Evolutionary conservation across 2,329 filamentous ascomycete species (phyloP).

Genomic region (Rugonectria rugulosa): DNA sequence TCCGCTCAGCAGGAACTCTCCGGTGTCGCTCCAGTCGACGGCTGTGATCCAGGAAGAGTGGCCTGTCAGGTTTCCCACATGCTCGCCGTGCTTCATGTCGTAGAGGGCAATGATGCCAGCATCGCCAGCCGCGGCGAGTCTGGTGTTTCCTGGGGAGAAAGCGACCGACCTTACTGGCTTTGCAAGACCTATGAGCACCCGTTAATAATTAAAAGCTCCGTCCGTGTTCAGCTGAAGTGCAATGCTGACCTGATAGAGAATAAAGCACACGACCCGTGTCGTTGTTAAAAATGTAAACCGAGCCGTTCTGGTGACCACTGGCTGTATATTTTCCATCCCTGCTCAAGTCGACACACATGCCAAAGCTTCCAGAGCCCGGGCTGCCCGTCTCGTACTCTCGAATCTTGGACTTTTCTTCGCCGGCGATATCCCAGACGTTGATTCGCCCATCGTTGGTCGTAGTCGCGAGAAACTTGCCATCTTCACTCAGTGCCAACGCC

Average conservation of each 20-base stretch:
- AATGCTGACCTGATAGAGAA: constrained; percentile 74
- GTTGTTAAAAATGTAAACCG: constrained; percentile 95
- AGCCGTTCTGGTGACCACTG: constrained; percentile 91
- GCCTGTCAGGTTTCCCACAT: constrained; percentile 82
- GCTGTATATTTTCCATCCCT: constrained; percentile 85
- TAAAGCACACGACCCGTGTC: constrained; percentile 85
- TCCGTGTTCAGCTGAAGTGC: neutral
- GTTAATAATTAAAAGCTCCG: constrained; percentile 26
- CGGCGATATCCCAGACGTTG: constrained; percentile 82
- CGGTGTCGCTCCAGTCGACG: constrained; percentile 91
- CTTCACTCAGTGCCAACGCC: constrained; percentile 85
- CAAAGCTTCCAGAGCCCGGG: constrained; percentile 82
- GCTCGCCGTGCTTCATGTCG: constrained; percentile 90
- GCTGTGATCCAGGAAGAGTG: constrained; percentile 89
- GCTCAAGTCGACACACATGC: constrained; percentile 83
- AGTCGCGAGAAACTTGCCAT: constrained; percentile 84
- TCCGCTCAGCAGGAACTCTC: constrained; percentile 88
- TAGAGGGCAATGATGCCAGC: constrained; percentile 89
- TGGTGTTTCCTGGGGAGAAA: constrained; percentile 85
- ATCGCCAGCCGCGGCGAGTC: constrained; percentile 90
- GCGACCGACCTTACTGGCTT: constrained; percentile 85
- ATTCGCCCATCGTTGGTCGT: constrained; percentile 89
- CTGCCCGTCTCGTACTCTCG: constrained; percentile 82
- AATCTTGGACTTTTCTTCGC: constrained; percentile 68
- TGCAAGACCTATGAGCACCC: constrained; percentile 68